Conservation (phyloP, 2,329 filamentous ascomycete genomes). For the Acarospora socialis region DNA sequence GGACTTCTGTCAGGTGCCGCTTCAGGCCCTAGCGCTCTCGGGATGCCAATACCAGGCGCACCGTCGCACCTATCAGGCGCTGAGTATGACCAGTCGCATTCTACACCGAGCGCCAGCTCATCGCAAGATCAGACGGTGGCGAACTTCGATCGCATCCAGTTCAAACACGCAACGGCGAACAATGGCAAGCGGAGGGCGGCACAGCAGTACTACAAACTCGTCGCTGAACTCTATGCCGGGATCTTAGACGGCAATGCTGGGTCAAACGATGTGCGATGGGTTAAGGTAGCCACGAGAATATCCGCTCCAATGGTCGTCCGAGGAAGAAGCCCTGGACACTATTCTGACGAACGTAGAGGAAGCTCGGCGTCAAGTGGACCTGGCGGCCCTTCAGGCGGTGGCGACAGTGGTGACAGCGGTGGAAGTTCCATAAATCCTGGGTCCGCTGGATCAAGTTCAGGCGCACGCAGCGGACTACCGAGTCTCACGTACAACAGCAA, state of each 20-base stretch:
- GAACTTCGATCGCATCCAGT: slow-evolving; percentile 79
- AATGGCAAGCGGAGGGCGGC: slow-evolving; percentile 82
- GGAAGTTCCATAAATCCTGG: slow-evolving; percentile 3
- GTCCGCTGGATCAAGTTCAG: slow-evolving; percentile 1
- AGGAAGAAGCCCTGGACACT: slow-evolving; percentile 68
- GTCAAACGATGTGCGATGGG: slow-evolving; percentile 39
- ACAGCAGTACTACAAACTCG: slow-evolving; percentile 85
- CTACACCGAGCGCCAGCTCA: slow-evolving; percentile 28
- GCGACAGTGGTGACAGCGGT: slow-evolving; percentile 20
- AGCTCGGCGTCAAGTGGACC: slow-evolving; percentile 59
- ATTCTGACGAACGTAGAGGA: slow-evolving; percentile 54
- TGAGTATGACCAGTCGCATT: slow-evolving; percentile 16
- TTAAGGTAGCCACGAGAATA: slow-evolving; percentile 57
- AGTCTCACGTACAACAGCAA: slow-evolving; percentile 3
- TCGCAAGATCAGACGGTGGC: slow-evolving; percentile 25
- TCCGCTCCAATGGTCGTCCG: slow-evolving; percentile 79
- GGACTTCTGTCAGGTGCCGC: slow-evolving; percentile 8
- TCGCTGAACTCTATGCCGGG: slow-evolving; percentile 69
- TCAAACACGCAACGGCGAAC: slow-evolving; percentile 86
- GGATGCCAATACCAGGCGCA: slow-evolving; percentile 6
- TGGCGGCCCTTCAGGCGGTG: slow-evolving; percentile 42
- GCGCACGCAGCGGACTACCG: slow-evolving; percentile 4
- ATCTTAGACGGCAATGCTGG: slow-evolving; percentile 33
- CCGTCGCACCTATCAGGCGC: slow-evolving; percentile 4
- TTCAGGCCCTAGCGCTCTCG: background rate